Conservation (phyloP, 1,139 yeast genomes). For the Scheffersomyces titani region DNA sequence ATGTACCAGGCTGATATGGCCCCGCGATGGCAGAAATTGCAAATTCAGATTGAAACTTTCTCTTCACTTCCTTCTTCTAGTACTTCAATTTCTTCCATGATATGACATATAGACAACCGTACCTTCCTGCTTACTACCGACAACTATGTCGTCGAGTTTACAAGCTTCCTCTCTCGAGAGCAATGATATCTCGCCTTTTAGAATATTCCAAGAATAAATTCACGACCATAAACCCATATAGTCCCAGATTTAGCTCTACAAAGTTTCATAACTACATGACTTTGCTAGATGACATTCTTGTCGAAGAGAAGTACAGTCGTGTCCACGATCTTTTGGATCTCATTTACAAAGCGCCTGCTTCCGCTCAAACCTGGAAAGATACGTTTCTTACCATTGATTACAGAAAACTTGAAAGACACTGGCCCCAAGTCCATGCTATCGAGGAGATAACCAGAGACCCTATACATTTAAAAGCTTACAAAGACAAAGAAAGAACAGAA, state of each 20-base stretch:
- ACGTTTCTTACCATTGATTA: slow-evolving; percentile 23
- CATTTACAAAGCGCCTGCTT: slow-evolving; percentile 22
- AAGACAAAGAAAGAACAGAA: slow-evolving; percentile 12
- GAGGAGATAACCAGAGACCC: slow-evolving; percentile 26
- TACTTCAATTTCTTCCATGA: not conserved
- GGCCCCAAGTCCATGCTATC: slow-evolving; percentile 42
- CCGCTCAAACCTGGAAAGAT: slow-evolving; percentile 19
- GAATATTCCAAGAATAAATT: slow-evolving; percentile 2
- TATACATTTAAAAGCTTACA: slow-evolving; percentile 8
- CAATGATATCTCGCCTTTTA: slow-evolving; percentile 2
- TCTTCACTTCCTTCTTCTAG: not conserved
- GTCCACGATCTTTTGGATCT: slow-evolving; percentile 29
- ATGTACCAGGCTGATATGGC: not conserved
- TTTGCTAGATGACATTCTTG: slow-evolving; percentile 28
- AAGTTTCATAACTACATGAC: slow-evolving; percentile 8
- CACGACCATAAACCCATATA: slow-evolving; percentile 6
- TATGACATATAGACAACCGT: not conserved
- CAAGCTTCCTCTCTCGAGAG: slow-evolving; percentile 28
- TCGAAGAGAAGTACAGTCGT: slow-evolving; percentile 26
- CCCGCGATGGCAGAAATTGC: not conserved
- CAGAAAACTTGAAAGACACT: slow-evolving; percentile 21
- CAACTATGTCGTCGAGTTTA: slow-evolving; percentile 20
- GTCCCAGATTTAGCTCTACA: slow-evolving; percentile 12
- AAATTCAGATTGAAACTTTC: too few species aligned
- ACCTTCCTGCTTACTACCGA: slow-evolving; percentile 12